phyloP scores from a whole-genome alignment of 164 flowering plant species.

The Vitis labrusca region DNA sequence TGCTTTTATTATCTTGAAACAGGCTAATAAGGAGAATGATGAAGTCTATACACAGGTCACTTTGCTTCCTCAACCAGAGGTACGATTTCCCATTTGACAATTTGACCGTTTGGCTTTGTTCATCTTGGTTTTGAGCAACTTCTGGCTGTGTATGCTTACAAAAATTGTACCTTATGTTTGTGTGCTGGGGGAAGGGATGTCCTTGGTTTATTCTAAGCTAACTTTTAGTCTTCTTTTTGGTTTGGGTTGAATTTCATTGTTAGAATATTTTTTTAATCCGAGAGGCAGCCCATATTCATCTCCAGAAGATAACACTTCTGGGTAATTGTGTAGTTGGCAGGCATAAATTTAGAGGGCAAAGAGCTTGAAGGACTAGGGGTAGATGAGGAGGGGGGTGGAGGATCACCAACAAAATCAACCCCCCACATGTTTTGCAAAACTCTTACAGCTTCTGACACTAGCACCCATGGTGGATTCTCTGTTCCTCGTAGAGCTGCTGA shows the following conservation, averaged over 20 bases:
- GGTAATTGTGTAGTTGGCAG: constrained; percentile 36
- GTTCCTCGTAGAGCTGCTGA: constrained; percentile 99
- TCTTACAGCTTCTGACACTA: constrained; percentile 94
- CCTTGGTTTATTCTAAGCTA: not conserved
- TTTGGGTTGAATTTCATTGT: not conserved
- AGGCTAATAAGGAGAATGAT: constrained; percentile 94
- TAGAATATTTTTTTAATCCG: not conserved
- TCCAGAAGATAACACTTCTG: constrained; percentile 7
- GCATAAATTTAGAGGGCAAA: constrained; percentile 40
- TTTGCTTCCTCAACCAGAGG: constrained; percentile 82
- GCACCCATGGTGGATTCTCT: constrained; percentile 98
- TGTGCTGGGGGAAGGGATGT: not conserved
- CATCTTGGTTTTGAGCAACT: constrained; percentile 3
- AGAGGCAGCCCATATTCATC: not conserved
- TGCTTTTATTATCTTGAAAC: constrained; percentile 11
- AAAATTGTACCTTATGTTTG: not conserved
- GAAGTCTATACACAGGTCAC: constrained; percentile 88
- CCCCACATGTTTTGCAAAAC: constrained; percentile 99
- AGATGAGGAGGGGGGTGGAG: constrained; percentile 56
- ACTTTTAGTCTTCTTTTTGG: not conserved
- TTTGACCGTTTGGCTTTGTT: not conserved
- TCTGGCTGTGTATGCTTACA: not conserved
- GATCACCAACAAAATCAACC: constrained; percentile 54
- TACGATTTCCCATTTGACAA: constrained; percentile 19
- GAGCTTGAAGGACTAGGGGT: constrained; percentile 43